Evolutionary conservation across 257 asterid genomes (phyloP), one percentile per base, ranked within the genome.

Genomic region (Lantana camara): DNA sequence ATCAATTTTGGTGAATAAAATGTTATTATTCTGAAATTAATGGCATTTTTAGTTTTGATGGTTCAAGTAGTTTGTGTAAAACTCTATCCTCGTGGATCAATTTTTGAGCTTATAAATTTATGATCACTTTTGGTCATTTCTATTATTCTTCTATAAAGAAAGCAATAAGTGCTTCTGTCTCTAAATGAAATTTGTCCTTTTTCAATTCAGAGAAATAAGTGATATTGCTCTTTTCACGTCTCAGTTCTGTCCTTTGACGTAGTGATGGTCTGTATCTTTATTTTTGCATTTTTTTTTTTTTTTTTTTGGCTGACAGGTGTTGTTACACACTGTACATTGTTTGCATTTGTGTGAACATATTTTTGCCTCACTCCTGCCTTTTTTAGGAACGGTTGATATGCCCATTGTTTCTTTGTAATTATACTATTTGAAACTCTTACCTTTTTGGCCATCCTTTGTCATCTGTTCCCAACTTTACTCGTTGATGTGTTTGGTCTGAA

Each of bases 401-500:
- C 11, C 35, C 40, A 20, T 19, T 14, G 5, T 53, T 37, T 27
- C 29, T 46, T 45, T 72, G 54, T 29, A 30, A 15, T 23, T 59
- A 19, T 21, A 41, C 15, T 51, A 50, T 38, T 15, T 66, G 3
- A n/a, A 10, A 24, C 27, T 48, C 9, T 3, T 37, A 45, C 54
- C 41, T 23, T 19, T 21, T 51, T 51, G 9, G 34, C 70, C 30
- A 55, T 67, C 24, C 9, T 16, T n/a, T 42, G 12, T 38, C 57
- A 21, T 68, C 17, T 21, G 0, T 37, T 56, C 7, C 38, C 40
- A 46, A 11, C 13, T 45, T 64, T 68, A 48, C 45, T 37, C 32
- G 40, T 37, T 63, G 19, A 32, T 37, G 16, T 32, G 12, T 41
- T 67, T 38, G 50, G n/a, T 45, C 55, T 32, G 50, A 59, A 29